Percentiles rank a stretch among this genome's conserved stretches.
Evolutionary conservation across 345 rosid species (phyloP).

Genomic region (Eucalyptus fibrosa): DNA sequence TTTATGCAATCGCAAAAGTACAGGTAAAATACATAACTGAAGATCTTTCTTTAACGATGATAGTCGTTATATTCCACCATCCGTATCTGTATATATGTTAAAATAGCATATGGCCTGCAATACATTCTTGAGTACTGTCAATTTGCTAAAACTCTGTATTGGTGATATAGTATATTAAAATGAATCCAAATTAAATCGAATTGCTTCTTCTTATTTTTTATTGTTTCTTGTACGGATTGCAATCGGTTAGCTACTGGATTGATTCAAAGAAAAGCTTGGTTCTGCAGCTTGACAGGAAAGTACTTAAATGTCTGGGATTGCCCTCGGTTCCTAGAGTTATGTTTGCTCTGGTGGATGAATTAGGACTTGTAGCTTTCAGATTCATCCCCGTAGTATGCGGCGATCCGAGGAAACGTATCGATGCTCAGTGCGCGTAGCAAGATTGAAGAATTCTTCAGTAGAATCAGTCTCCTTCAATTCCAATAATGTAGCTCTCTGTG

Average conservation of each 20-base stretch:
- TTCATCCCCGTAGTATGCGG: neutral
- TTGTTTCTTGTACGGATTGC: neutral
- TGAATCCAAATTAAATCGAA: neutral
- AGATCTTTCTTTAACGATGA: neutral
- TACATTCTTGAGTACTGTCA: neutral
- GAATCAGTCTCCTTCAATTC: neutral
- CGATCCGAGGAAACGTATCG: neutral
- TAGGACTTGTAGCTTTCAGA: neutral
- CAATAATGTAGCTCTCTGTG: neutral
- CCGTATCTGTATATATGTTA: neutral
- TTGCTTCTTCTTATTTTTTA: neutral
- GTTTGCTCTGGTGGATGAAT: neutral
- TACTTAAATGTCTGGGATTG: neutral
- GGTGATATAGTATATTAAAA: neutral
- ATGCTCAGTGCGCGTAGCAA: neutral
- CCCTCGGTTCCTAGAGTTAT: neutral
- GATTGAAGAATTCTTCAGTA: neutral
- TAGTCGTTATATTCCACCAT: neutral
- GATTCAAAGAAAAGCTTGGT: neutral
- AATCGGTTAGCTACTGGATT: neutral
- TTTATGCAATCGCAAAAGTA: neutral
- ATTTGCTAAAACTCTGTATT: neutral
- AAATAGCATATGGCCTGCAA: neutral
- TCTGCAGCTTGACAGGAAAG: neutral
- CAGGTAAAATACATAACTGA: neutral